Base-by-base conservation (phyloP, 768 basidiomycete genomes). In the Suillus subaureus region DNA sequence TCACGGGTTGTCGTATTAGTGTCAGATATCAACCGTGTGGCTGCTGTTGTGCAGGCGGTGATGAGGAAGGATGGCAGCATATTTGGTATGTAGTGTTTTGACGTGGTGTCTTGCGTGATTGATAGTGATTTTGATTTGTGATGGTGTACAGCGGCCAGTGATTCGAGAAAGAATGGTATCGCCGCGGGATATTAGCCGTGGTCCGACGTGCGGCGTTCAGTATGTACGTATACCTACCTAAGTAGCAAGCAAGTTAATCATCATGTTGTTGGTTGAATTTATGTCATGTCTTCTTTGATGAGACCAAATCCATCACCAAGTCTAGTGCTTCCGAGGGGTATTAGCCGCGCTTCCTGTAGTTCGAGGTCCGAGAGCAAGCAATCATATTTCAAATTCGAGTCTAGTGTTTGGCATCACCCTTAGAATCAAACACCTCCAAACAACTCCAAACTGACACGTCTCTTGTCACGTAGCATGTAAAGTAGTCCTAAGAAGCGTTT, bases 141-240 rank as follows among this genome's bases (percentile, higher is more conserved):
- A 35, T 35, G 35, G 21, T 43, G 31, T 31, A 52, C 69, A 92
- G 95, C 93, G 67, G 91, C 93, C 11, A 94, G 92, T 73, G 96
- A 97, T 77, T 94, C 92, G 23, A 85, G 95, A 73, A 97, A 96
- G 82, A 92, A 94, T 68, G 95, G 95, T n/a, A 84, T 95, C 49
- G 92, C 96, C 6, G 88, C 92, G 56, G 96, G 92, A 4, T 96
- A 96, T 78, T 94, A 72, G 77, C 47, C 11, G 21, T 9, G 45
- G n/a, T 62, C 42, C 23, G n/a, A 37, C 1, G 61, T 13, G 9
- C 23, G 43, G 37, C 5, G 23, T 26, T 35, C 7, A 52, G 26
- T 39, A 16, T 7, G 39, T 56, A 49, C 16, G 18, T 45, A 40
- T 35, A 35, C 35, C 61, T 23, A 28, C 8, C 42, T 23, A 42